A percentile compares a stretch with the other conserved stretches of the same genome.
Conservation (phyloP, 257 asterid species). For the Salvia rosmarinus region DNA sequence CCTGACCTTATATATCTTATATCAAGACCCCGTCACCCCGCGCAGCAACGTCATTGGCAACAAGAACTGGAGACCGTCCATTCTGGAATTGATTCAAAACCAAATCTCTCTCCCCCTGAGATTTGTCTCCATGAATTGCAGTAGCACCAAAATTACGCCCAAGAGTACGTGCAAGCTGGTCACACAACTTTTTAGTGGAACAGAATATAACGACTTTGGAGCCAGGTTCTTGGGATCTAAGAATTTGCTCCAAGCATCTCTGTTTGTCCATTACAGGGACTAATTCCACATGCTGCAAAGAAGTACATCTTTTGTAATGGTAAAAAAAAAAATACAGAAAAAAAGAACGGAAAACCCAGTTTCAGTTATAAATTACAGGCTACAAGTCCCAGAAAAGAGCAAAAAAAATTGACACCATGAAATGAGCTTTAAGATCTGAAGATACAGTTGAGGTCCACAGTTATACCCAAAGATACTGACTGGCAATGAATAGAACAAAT, state of each 20-base stretch:
- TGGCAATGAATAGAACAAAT: background rate
- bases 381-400: conserved; percentile 15
- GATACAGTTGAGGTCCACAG: background rate
- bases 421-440: conserved; percentile 1
- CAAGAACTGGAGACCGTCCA: conserved; percentile 87
- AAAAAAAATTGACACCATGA: background rate
- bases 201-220: conserved; percentile 83
- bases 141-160: conserved; percentile 92
- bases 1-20: conserved; percentile 80
- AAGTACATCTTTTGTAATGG: conserved; percentile 18
- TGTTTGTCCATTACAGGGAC: conserved; percentile 96
- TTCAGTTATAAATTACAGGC: background rate
- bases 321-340: conserved; percentile 21
- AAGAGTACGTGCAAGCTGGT: conserved; percentile 74
- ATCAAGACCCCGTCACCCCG: conserved; percentile 97
- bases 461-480: conserved; percentile 1
- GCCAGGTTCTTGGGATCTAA: conserved; percentile 87
- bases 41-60: conserved; percentile 99
- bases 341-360: background rate
- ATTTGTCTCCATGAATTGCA: conserved; percentile 97
- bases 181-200: conserved; percentile 91
- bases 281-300: conserved; percentile 76
- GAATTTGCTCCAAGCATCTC: conserved; percentile 91
- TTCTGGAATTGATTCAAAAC: conserved; percentile 86
- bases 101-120: conserved; percentile 93